Evolutionary conservation across 306 rosid genomes (phyloP).

Genomic region (Vicia sativa): DNA sequence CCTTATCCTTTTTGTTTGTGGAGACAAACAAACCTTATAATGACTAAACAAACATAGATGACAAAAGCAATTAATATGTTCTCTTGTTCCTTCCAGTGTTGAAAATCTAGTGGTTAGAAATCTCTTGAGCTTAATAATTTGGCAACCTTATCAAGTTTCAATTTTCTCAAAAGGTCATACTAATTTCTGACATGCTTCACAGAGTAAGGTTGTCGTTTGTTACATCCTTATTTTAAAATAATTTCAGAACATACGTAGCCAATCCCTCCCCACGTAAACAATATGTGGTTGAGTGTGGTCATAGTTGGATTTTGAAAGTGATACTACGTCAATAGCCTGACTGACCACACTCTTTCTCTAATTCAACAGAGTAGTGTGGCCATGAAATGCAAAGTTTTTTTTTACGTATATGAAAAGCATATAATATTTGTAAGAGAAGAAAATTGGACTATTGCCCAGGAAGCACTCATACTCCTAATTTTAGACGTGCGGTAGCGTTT

Average conservation of each 20-base stretch:
- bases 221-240: not conserved
- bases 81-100: constrained; percentile 13
- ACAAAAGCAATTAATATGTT: constrained; percentile 19
- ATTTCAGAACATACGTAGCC: constrained; percentile 10
- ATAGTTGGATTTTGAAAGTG: constrained; percentile 27
- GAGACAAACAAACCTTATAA: constrained; percentile 8
- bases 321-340: constrained; percentile 24
- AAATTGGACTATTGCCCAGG: too few relatives aligned
- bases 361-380: not conserved
- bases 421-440: too few relatives aligned
- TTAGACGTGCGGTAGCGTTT: too few relatives aligned
- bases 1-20: constrained; percentile 11
- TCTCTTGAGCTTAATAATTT: constrained; percentile 13
- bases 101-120: constrained; percentile 5
- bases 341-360: not conserved
- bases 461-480: too few relatives aligned
- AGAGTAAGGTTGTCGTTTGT: not conserved
- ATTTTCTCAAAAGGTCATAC: not conserved
- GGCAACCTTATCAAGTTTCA: not conserved
- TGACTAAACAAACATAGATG: constrained; percentile 19
- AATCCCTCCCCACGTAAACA: too few relatives aligned
- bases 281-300: constrained; percentile 4
- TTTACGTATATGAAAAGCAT: too few relatives aligned
- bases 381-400: not conserved
- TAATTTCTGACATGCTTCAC: not conserved